Conservation (phyloP, 129 eudicot species). For the Flaveria linearis region DNA sequence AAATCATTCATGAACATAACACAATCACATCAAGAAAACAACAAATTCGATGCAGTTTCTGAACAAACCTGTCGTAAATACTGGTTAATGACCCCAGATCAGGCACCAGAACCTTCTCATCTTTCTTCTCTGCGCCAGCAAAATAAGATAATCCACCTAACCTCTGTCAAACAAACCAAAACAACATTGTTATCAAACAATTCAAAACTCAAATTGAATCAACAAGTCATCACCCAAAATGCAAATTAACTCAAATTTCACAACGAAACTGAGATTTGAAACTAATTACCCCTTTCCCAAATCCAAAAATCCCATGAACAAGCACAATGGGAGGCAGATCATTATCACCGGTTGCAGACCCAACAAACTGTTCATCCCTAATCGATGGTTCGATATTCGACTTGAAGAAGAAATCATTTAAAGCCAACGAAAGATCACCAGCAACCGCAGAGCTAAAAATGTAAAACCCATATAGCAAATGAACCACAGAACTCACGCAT, state of each 20-base stretch:
- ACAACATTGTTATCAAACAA: conserved; percentile 3
- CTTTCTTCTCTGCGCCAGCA: conserved; percentile 97
- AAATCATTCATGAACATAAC: conserved; percentile 4
- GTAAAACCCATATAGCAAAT: conserved; percentile 81
- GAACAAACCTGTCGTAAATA: conserved; percentile 70
- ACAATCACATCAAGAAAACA: neutral
- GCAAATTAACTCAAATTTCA: neutral
- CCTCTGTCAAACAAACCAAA: conserved; percentile 48
- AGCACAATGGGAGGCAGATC: conserved; percentile 95
- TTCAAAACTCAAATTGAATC: neutral
- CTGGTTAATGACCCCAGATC: conserved; percentile 95
- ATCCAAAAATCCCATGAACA: conserved; percentile 96
- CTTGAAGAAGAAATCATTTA: conserved; percentile 56
- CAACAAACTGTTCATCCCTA: conserved; percentile 33
- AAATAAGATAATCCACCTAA: conserved; percentile 90
- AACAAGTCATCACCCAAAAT: neutral
- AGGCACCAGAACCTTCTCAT: conserved; percentile 92
- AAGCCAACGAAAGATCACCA: conserved; percentile 72
- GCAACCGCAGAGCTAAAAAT: conserved; percentile 94
- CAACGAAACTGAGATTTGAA: neutral
- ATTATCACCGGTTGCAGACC: conserved; percentile 30
- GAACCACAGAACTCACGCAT: conserved; percentile 70
- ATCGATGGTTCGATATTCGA: conserved; percentile 42
- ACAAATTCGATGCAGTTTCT: neutral
- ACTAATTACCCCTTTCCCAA: conserved; percentile 89